A percentile compares a stretch with the other conserved stretches of the same genome.
Evolutionary conservation across 2,329 filamentous ascomycete species (phyloP).

Genomic region (Talaromyces sp.): DNA sequence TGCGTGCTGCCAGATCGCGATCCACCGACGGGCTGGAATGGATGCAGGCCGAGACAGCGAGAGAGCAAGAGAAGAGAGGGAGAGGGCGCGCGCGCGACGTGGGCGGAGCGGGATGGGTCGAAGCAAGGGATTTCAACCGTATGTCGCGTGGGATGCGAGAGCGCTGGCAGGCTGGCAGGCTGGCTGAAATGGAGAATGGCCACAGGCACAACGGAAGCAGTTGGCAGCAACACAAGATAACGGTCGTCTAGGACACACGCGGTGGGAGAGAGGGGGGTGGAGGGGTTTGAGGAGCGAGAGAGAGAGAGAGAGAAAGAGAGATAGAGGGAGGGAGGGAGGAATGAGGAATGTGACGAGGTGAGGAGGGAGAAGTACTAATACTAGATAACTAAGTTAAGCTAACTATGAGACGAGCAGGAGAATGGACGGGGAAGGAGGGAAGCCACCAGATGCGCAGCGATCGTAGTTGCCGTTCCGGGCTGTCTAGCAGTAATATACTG

Average conservation of each 20-base stretch:
- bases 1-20: constrained; percentile 3
- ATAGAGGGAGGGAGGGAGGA: constrained; percentile 2
- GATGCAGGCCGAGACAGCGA: background rate
- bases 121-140: background rate
- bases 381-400: background rate
- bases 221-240: background rate
- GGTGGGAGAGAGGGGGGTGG: background rate
- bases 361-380: background rate
- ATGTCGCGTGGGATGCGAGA: background rate
- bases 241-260: background rate
- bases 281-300: background rate
- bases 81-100: background rate
- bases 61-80: background rate
- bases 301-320: background rate
- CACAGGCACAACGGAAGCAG: background rate
- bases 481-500: background rate
- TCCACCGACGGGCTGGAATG: background rate
- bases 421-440: constrained; percentile 7
- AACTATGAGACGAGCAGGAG: background rate
- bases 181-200: background rate
- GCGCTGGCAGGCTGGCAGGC: background rate
- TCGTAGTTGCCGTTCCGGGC: constrained; percentile 5
- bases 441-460: constrained; percentile 11
- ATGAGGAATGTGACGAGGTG: constrained; percentile 8
- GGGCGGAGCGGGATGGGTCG: background rate